phyloP scores from a whole-genome alignment of 2,329 filamentous ascomycete genomes.

The Colletotrichum agaves region DNA sequence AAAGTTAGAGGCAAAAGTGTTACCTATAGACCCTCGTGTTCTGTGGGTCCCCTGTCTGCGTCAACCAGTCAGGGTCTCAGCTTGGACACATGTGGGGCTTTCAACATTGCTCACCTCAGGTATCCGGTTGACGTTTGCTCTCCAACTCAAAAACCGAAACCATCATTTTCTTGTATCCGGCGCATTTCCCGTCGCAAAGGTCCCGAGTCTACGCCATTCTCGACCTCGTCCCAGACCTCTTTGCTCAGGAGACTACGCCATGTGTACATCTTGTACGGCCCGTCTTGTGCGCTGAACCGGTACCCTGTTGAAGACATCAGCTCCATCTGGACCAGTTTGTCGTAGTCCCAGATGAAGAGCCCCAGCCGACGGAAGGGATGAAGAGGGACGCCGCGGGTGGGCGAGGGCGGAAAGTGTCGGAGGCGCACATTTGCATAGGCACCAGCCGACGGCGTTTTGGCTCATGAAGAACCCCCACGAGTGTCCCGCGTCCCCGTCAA shows the following conservation, averaged over 20 bases:
- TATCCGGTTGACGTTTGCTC: too few species aligned
- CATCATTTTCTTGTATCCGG: too few species aligned
- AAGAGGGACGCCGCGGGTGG: constrained; percentile 4
- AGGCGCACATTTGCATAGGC: constrained; percentile 5
- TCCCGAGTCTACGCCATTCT: background rate
- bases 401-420: constrained; percentile 3
- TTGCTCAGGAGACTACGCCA: constrained; percentile 7
- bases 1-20: background rate
- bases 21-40: too few species aligned
- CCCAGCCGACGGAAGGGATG: constrained; percentile 7
- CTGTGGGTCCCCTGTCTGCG: too few species aligned
- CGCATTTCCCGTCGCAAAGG: background rate
- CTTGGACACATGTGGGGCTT: too few species aligned
- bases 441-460: constrained; percentile 6
- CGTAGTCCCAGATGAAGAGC: constrained; percentile 4
- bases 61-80: too few species aligned
- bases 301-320: constrained; percentile 3
- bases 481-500: background rate
- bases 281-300: background rate
- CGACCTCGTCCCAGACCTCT: background rate
- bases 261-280: constrained; percentile 1
- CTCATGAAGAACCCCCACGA: background rate
- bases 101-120: too few species aligned
- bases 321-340: constrained; percentile 9
- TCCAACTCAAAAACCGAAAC: too few species aligned